These are phyloP conservation scores for Cicer yamashitae DNA, from an alignment of 306 rosid genomes.

Conservation along the genomic window DNA sequence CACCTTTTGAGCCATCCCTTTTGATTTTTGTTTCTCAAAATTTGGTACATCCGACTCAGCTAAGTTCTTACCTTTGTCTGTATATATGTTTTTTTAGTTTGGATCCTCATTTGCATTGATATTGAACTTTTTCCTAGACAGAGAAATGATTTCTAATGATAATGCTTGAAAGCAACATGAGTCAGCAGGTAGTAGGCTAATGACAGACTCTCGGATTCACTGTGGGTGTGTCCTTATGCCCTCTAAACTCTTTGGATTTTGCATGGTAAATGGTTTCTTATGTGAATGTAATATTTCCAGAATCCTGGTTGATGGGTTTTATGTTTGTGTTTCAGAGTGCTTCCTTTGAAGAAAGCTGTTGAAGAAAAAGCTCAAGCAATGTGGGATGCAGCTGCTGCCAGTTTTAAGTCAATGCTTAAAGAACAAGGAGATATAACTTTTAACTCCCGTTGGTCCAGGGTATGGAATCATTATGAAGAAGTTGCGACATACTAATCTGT, in stretches of 20 bases:
- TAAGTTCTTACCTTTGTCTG: constrained; percentile 49
- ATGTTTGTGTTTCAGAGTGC: constrained; percentile 65
- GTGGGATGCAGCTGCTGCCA: constrained; percentile 66
- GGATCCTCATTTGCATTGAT: constrained; percentile 60
- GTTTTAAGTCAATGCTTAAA: constrained; percentile 83
- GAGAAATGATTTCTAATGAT: constrained; percentile 75
- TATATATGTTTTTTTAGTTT: constrained; percentile 48
- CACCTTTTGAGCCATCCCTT: constrained; percentile 33
- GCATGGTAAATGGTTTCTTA: constrained; percentile 59
- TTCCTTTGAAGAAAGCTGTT: constrained; percentile 86
- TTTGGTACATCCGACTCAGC: constrained; percentile 46
- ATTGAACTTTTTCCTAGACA: constrained; percentile 79
- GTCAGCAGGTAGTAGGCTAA: constrained; percentile 87
- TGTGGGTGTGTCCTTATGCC: constrained; percentile 71
- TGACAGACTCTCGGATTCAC: constrained; percentile 69
- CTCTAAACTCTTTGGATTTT: constrained; percentile 57
- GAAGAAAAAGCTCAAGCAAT: constrained; percentile 84
- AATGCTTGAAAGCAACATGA: constrained; percentile 81
- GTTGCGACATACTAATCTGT: constrained; percentile 36
- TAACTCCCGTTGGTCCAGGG: constrained; percentile 98
- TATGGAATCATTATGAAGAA: constrained; percentile 48
- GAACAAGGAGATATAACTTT: constrained; percentile 76
- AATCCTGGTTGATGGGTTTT: constrained; percentile 46
- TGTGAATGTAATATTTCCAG: constrained; percentile 36
- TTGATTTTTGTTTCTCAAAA: constrained; percentile 36